phyloP scores from a whole-genome alignment of 176 grass and related monocot genomes.

The Cenchrus fungigraminus region DNA sequence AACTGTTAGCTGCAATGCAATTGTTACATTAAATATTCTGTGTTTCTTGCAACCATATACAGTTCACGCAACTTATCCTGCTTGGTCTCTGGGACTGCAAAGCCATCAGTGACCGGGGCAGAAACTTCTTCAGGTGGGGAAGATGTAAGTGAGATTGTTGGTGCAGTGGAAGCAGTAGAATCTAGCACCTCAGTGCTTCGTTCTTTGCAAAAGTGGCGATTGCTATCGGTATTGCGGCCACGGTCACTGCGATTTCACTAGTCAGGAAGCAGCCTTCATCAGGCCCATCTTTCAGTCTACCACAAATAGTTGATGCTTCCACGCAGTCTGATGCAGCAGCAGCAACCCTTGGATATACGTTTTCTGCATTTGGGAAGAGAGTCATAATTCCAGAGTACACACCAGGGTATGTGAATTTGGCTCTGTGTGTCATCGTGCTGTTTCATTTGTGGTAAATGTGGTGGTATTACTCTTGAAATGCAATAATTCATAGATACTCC shows the following conservation, averaged over 20 bases:
- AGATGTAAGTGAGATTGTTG: conserved; percentile 54
- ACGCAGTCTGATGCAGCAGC: conserved; percentile 48
- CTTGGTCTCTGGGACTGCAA: conserved; percentile 19
- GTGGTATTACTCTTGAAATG: not conserved
- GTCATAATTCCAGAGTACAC: conserved; percentile 75
- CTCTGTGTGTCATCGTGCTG: conserved; percentile 1
- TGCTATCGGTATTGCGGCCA: conserved; percentile 62
- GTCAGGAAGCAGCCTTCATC: conserved; percentile 51
- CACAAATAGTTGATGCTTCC: conserved; percentile 64
- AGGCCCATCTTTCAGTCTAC: conserved; percentile 61
- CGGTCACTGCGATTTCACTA: conserved; percentile 56
- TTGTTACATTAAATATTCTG: conserved; percentile 16
- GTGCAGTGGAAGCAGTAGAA: conserved; percentile 44
- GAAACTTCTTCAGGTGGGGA: conserved; percentile 46
- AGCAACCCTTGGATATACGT: conserved; percentile 51
- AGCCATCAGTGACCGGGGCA: conserved; percentile 46
- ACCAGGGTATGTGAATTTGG: conserved; percentile 63
- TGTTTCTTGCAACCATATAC: conserved; percentile 10
- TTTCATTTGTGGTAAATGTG: conserved; percentile 18
- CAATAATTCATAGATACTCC: not conserved
- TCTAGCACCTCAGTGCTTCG: conserved; percentile 37
- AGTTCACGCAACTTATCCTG: conserved; percentile 38
- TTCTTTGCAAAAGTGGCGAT: conserved; percentile 71
- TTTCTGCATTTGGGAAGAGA: conserved; percentile 71
- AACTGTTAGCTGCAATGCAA: conserved; percentile 1